A percentile compares a stretch with the other conserved stretches of the same genome.
Conservation (phyloP, 164 flowering plant species). For the Annona cherimola region DNA sequence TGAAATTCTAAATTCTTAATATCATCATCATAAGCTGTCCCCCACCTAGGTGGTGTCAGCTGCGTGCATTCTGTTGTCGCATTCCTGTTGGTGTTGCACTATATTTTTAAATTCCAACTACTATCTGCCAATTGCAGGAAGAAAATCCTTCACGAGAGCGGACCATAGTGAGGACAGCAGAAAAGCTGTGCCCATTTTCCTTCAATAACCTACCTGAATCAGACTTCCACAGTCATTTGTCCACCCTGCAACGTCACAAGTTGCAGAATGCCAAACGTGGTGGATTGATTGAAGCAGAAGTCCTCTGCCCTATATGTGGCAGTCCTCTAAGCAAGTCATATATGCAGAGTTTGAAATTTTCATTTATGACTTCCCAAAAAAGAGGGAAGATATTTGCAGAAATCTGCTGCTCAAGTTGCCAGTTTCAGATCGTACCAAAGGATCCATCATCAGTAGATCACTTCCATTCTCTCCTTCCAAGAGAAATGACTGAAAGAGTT, state of each 20-base stretch:
- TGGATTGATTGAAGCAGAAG: constrained; percentile 55
- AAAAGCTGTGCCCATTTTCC: constrained; percentile 80
- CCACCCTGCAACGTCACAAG: constrained; percentile 59
- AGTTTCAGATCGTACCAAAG: constrained; percentile 80
- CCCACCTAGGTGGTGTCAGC: too few relatives aligned
- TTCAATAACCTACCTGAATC: constrained; percentile 68
- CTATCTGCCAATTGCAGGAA: constrained; percentile 41
- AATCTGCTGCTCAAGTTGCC: constrained; percentile 79
- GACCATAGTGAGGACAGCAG: constrained; percentile 90
- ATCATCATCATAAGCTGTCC: too few relatives aligned
- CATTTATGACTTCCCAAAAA: constrained; percentile 18
- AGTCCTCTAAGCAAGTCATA: constrained; percentile 58
- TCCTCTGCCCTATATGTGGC: constrained; percentile 64
- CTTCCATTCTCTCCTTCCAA: constrained; percentile 63
- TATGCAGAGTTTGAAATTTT: constrained; percentile 15
- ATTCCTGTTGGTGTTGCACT: too few relatives aligned
- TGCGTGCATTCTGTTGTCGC: too few relatives aligned
- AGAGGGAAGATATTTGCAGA: constrained; percentile 28
- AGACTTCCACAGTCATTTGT: constrained; percentile 28
- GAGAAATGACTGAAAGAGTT: constrained; percentile 34
- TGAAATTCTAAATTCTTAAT: not conserved
- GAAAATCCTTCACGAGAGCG: constrained; percentile 91
- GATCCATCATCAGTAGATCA: constrained; percentile 45
- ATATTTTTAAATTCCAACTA: too few relatives aligned
- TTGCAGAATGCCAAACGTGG: constrained; percentile 41